Conservation (phyloP, 2,329 filamentous ascomycete species). For the Penicillium sp. region DNA sequence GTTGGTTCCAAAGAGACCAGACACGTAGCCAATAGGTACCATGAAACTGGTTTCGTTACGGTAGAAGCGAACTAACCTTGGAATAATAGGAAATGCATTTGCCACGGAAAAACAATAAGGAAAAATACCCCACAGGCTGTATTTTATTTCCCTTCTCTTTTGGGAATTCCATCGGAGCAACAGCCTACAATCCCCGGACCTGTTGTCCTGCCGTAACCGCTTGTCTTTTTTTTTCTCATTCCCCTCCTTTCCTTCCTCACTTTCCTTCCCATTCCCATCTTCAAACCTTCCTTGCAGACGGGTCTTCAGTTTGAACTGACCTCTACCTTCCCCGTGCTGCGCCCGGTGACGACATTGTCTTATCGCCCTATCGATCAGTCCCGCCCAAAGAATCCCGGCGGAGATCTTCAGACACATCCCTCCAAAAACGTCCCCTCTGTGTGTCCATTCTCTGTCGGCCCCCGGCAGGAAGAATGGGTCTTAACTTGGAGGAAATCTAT, state of each 20-base stretch:
- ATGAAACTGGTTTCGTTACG: background rate
- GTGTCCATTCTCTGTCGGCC: conserved; percentile 42
- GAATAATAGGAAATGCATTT: conserved; percentile 3
- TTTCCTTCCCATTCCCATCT: conserved; percentile 6
- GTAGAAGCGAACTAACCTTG: background rate
- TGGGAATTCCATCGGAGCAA: conserved; percentile 8
- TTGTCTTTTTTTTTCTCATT: conserved; percentile 9
- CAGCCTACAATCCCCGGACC: conserved; percentile 23
- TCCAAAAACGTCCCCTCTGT: conserved; percentile 14
- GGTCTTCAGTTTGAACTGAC: background rate
- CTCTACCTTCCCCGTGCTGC: conserved; percentile 22
- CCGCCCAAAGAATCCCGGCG: conserved; percentile 20
- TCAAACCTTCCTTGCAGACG: conserved; percentile 18
- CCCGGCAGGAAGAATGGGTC: conserved; percentile 53
- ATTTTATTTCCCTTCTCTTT: conserved; percentile 22
- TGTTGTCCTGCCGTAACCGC: conserved; percentile 22
- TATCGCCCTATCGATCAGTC: conserved; percentile 9
- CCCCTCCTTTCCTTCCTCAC: conserved; percentile 14
- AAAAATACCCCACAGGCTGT: conserved; percentile 19
- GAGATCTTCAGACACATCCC: conserved; percentile 16
- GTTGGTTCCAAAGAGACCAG: background rate
- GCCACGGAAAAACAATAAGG: conserved; percentile 11
- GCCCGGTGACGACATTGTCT: conserved; percentile 30
- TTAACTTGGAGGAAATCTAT: conserved; percentile 50
- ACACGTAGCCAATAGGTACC: background rate